phyloP scores from a whole-genome alignment of 352 stramenopile genomes.

The Pythium oligandrum region DNA sequence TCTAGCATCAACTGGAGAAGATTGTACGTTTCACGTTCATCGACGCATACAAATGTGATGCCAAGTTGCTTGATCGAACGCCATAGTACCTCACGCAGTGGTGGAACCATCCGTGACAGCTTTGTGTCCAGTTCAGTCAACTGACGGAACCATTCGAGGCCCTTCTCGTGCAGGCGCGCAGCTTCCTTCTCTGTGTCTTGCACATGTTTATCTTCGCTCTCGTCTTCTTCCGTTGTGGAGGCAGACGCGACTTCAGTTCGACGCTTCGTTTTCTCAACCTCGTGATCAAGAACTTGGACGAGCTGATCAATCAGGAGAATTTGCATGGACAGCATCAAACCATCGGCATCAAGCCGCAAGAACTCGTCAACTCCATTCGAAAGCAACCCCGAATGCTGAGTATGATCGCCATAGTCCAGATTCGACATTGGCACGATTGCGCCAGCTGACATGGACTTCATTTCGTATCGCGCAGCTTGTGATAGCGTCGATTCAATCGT shows the following conservation, averaged over 20 bases:
- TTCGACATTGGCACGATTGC: conserved; percentile 37
- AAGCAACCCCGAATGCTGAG: conserved; percentile 7
- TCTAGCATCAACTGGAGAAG: conserved; percentile 83
- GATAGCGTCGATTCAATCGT: conserved; percentile 57
- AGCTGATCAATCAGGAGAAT: conserved; percentile 81
- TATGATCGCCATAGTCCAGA: conserved; percentile 1
- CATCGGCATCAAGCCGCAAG: conserved; percentile 58
- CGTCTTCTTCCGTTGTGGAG: neutral
- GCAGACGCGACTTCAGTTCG: conserved; percentile 10
- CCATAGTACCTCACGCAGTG: conserved; percentile 79
- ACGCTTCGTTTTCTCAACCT: conserved; percentile 37
- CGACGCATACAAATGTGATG: conserved; percentile 71
- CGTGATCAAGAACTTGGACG: conserved; percentile 48
- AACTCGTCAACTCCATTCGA: conserved; percentile 48
- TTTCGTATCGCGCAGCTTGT: conserved; percentile 67
- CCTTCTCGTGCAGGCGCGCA: conserved; percentile 61
- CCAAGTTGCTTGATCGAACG: conserved; percentile 80
- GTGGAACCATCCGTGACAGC: conserved; percentile 71
- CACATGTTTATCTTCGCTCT: conserved; percentile 5
- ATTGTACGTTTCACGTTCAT: conserved; percentile 78
- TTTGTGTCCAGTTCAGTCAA: conserved; percentile 81
- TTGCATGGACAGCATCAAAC: conserved; percentile 68
- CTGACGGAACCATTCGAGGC: conserved; percentile 77
- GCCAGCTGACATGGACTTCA: conserved; percentile 60
- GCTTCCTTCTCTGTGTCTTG: conserved; percentile 19